Conservation (phyloP, 2,329 filamentous ascomycete species). For the Pochonia chlamydosporia region DNA sequence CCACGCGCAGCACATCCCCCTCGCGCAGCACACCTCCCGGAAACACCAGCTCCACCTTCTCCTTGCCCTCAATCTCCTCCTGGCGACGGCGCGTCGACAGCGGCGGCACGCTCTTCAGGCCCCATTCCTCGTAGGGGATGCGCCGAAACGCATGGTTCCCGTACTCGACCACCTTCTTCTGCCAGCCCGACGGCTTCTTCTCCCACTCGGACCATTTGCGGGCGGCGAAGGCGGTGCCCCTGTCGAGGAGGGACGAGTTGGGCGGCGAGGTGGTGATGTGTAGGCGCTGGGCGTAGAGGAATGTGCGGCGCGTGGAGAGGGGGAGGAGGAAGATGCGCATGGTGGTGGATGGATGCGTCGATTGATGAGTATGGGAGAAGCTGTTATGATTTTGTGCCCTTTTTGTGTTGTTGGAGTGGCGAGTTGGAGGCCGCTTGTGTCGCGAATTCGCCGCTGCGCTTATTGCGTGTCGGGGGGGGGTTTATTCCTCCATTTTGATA, state of each 20-base stretch:
- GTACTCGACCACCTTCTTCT: constrained; percentile 77
- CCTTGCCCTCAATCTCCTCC: constrained; percentile 56
- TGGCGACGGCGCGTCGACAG: constrained; percentile 61
- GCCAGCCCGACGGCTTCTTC: constrained; percentile 77
- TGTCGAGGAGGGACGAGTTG: constrained; percentile 55
- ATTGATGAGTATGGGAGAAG: no score
- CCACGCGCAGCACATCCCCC: constrained; percentile 56
- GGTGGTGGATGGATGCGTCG: no score
- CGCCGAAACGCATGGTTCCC: constrained; percentile 80
- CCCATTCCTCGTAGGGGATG: constrained; percentile 97
- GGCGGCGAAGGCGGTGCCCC: constrained; percentile 63
- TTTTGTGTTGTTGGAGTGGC: no score
- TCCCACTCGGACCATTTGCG: constrained; percentile 85
- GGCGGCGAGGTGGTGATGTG: constrained; percentile 46
- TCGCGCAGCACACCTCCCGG: constrained; percentile 64
- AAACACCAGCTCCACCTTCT: constrained; percentile 69
- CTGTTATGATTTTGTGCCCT: no score
- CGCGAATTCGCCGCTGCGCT: no score
- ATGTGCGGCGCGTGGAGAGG: constrained; percentile 81
- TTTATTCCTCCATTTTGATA: no score
- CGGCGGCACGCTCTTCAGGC: constrained; percentile 87
- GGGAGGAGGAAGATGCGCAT: constrained; percentile 96
- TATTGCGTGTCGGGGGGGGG: no score
- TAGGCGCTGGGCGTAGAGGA: constrained; percentile 85
- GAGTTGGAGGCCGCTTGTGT: no score